phyloP scores from a whole-genome alignment of 2,329 filamentous ascomycete genomes.

The Fusarium sp. region DNA sequence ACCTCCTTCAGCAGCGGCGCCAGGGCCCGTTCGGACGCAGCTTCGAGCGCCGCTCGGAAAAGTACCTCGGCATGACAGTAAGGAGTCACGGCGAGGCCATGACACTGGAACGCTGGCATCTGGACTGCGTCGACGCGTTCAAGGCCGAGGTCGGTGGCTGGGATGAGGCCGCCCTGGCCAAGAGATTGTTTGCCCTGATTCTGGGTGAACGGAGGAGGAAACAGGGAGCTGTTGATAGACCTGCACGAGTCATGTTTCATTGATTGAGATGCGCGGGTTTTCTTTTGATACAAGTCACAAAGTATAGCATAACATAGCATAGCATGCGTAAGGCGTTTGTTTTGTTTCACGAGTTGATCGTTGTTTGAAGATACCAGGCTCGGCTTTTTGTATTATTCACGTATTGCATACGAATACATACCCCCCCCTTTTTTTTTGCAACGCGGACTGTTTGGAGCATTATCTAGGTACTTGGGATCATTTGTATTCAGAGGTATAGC shows the following conservation, averaged over 20 bases:
- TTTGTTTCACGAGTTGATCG: constrained; percentile 29
- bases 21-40: constrained; percentile 49
- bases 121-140: constrained; percentile 67
- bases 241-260: constrained; percentile 46
- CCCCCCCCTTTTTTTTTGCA: constrained; percentile 18
- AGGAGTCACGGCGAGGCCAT: constrained; percentile 57
- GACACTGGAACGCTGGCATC: constrained; percentile 63
- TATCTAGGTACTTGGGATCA: constrained; percentile 10
- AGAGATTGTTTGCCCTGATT: constrained; percentile 62
- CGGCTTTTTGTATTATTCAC: constrained; percentile 24
- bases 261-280: constrained; percentile 19
- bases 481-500: constrained; percentile 15
- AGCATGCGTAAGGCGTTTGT: constrained; percentile 41
- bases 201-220: constrained; percentile 57
- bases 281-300: constrained; percentile 28
- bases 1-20: constrained; percentile 60
- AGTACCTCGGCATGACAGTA: constrained; percentile 60
- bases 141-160: constrained; percentile 57
- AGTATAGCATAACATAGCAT: constrained; percentile 29
- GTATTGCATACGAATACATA: constrained; percentile 19
- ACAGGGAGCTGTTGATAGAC: constrained; percentile 17
- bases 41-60: constrained; percentile 45
- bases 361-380: constrained; percentile 39
- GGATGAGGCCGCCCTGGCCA: constrained; percentile 59
- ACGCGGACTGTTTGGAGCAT: neutral